phyloP scores from a whole-genome alignment of 2,329 filamentous ascomycete species.

The Xylaria sp. region DNA sequence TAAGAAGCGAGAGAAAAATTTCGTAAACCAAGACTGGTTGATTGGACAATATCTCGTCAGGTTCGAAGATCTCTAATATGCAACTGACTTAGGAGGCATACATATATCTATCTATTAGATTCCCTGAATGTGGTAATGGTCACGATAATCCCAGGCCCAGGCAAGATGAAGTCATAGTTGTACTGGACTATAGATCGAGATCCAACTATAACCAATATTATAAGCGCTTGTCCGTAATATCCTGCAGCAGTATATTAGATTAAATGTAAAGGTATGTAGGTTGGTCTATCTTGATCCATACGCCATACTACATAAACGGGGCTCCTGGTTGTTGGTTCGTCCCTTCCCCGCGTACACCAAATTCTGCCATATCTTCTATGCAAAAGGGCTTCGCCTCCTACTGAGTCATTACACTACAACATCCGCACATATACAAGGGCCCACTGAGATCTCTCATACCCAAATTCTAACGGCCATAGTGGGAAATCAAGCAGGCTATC shows the following conservation, averaged over 20 bases:
- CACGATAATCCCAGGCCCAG: background rate
- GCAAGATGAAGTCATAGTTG: background rate
- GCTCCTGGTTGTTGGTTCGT: constrained; percentile 26
- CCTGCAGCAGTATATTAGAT: constrained; percentile 47
- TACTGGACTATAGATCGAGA: background rate
- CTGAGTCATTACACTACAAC: constrained; percentile 17
- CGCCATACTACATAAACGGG: constrained; percentile 32
- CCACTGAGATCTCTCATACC: constrained; percentile 21
- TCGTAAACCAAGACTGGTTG: background rate
- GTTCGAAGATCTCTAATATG: constrained; percentile 8
- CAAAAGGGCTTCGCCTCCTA: constrained; percentile 17
- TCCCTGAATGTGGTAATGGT: constrained; percentile 8
- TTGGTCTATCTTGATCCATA: constrained; percentile 46
- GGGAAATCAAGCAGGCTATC: constrained; percentile 21
- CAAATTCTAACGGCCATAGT: constrained; percentile 17
- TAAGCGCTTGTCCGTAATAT: constrained; percentile 27
- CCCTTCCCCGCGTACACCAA: constrained; percentile 17
- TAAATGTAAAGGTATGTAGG: constrained; percentile 46
- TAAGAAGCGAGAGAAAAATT: constrained; percentile 29
- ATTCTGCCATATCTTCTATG: constrained; percentile 29
- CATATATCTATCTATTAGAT: constrained; percentile 5
- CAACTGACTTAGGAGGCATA: constrained; percentile 1
- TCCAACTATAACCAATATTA: background rate
- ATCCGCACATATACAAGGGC: constrained; percentile 36
- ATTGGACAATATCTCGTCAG: constrained; percentile 4